Evolutionary conservation across 2,329 filamentous ascomycete genomes (phyloP), one percentile per base, ranked within the genome.

Genomic region (Calonectria leucothoes): DNA sequence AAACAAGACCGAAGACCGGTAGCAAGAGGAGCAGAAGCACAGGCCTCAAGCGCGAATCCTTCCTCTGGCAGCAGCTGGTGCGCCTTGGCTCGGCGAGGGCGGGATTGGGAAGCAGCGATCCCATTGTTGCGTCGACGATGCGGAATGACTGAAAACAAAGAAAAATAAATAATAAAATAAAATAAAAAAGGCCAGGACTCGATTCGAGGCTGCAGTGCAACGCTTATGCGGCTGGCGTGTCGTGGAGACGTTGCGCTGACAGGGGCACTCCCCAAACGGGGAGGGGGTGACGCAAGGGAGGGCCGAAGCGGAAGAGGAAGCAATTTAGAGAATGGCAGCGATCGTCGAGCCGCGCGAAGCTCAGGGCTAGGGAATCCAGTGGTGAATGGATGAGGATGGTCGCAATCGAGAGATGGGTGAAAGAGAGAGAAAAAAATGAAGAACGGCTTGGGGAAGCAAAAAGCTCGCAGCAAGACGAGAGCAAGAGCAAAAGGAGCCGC

Each of bases 21-120:
- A 68, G 17, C 17, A 66, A 69, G 4, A 80, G 51, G 12, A 80
- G 70, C 51, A 80, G 57, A 14, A 71, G 45, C 23, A 65, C 66
- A 35, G 78, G 15, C 2, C 77, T 42, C 12, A 73, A 12, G 4
- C 51, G 52, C 14, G 23, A 51, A 35, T 39, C 72, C 11, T 69
- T 72, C 35, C 72, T 64, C 48, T 66, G 68, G 17, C 66, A 75
- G 3, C 10, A n/a, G n/a, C n/a, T n/a, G n/a, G n/a, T 39, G 33
- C 70, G 69, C 0, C 52, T 61, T 4, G 17, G 69, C 6, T 31
- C 63, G 33, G 72, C 65, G 17, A 29, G 10, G 25, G 11, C 73
- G 25, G 63, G 70, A 15, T 15, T 52, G 6, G 23, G 42, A 27
- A 76, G 70, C 49, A 39, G 1, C 31, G 72, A 63, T 52, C 69